Evolutionary conservation across 306 rosid species (phyloP).

Genomic region (Cicer chorassanicum): DNA sequence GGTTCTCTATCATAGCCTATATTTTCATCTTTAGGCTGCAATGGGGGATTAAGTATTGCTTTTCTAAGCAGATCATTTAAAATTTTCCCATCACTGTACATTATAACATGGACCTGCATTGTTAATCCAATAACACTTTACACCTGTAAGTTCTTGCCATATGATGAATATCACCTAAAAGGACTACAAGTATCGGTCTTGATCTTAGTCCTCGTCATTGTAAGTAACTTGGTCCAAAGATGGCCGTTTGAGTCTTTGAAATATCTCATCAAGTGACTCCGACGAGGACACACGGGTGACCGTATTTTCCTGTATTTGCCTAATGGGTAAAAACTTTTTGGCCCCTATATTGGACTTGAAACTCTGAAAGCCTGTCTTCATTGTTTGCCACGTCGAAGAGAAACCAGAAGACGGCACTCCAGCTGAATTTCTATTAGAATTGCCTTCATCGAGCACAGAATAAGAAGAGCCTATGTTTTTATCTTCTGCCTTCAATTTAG

Average conservation of each 20-base stretch:
- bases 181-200: slow-evolving; percentile 44
- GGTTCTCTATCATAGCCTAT: slow-evolving; percentile 38
- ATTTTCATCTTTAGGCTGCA: slow-evolving; percentile 41
- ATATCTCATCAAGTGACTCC: slow-evolving; percentile 81
- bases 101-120: slow-evolving; percentile 43
- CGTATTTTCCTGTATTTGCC: slow-evolving; percentile 63
- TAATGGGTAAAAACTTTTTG: slow-evolving; percentile 70
- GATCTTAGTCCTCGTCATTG: slow-evolving; percentile 53
- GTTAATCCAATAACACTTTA: slow-evolving; percentile 43
- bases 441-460: slow-evolving; percentile 58
- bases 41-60: slow-evolving; percentile 30
- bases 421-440: slow-evolving; percentile 40
- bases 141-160: slow-evolving; percentile 33
- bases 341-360: slow-evolving; percentile 76
- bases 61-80: slow-evolving; percentile 34
- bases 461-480: slow-evolving; percentile 56
- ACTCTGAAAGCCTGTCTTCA: slow-evolving; percentile 85
- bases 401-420: slow-evolving; percentile 63
- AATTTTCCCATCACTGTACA: slow-evolving; percentile 59
- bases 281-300: slow-evolving; percentile 63
- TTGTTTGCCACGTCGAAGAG: slow-evolving; percentile 72
- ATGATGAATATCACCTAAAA: slow-evolving; percentile 46
- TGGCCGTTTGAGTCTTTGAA: slow-evolving; percentile 74
- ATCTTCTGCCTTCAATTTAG: slow-evolving; percentile 58
- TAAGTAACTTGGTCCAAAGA: slow-evolving; percentile 50